Evolutionary conservation across 352 stramenopile genomes (phyloP).

Genomic region (Globisporangium ultimum): DNA sequence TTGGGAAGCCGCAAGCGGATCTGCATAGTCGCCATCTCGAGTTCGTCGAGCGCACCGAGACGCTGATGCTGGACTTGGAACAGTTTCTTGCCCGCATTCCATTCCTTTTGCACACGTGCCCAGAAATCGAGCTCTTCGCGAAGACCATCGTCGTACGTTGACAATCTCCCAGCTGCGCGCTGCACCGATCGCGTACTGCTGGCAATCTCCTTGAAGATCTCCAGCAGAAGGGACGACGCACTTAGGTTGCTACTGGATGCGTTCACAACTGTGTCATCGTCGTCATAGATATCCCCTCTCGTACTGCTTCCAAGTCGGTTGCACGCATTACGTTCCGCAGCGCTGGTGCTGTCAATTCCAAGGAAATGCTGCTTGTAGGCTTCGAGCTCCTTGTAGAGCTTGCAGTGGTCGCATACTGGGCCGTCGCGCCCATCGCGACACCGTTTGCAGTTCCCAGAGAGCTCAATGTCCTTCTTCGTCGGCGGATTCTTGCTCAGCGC

Average conservation of each 20-base stretch:
- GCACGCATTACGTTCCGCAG: too few relatives aligned
- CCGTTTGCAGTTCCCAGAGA: conserved; percentile 64
- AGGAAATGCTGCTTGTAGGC: conserved; percentile 53
- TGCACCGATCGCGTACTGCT: conserved; percentile 19
- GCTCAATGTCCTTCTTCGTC: conserved; percentile 41
- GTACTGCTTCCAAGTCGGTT: too few relatives aligned
- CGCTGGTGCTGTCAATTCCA: conserved; percentile 31
- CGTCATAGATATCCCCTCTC: conserved; percentile 11
- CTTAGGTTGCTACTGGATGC: conserved; percentile 5
- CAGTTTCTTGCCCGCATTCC: conserved; percentile 51
- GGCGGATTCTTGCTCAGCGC: conserved; percentile 33
- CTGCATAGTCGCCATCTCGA: conserved; percentile 75
- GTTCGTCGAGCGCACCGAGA: conserved; percentile 67
- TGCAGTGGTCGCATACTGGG: conserved; percentile 60
- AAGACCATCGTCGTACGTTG: conserved; percentile 20
- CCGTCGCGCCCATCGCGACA: conserved; percentile 58
- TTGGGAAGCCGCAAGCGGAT: conserved; percentile 44
- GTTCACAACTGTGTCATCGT: conserved; percentile 3
- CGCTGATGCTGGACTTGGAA: conserved; percentile 70
- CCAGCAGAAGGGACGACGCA: conserved; percentile 38
- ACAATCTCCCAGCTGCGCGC: not conserved
- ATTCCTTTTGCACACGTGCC: conserved; percentile 44
- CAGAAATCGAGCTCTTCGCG: conserved; percentile 51
- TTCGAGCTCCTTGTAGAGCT: conserved; percentile 62
- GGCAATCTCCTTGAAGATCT: conserved; percentile 60